Evolutionary conservation across 176 grass and related monocot genomes (phyloP), one percentile per base, ranked within the genome.

Genomic region (Rhynchospora pubera): DNA sequence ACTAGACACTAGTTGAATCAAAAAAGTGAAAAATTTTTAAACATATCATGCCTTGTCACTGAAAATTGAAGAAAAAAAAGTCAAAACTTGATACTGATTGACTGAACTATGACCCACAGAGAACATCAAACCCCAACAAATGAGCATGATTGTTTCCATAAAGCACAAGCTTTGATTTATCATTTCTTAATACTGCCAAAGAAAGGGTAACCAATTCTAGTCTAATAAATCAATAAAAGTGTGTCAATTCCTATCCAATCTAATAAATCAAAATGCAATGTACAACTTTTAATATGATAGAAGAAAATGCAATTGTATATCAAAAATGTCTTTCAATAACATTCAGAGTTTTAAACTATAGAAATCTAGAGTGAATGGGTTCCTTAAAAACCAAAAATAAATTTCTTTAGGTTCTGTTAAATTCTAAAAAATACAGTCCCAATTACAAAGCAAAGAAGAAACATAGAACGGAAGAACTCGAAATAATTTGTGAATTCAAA

Each of bases 21-120:
- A 34, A 80, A 21, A 80, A 9, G 26, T 58, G 22, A 42, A 13
- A 64, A 46, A 23, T n/a, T 28, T 16, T 71, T 73, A 14, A 44
- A 67, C 14, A 67, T 39, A 2, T 39, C 16, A 15, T 12, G 6
- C 14, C 64, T 42, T 16, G 39, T 16, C 64, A 39, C 14, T 39
- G 22, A 9, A 53, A 23, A 62, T 46, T 48, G 58, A 48, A 21
- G 0, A 81, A 46, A n/a, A n/a, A 62, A 62, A 42, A 16, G 57
- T 62, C 62, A 12, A 59, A 57, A 81, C 9, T 81, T 22, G 18
- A 81, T 14, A 81, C 58, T 46, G 78, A 81, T 80, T 62, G 58
- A 81, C 45, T 5, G 9, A 61, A 62, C 8, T 24, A 62, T 45
- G 56, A n/a, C 7, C 75, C 52, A 59, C 50, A 57, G 23, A 78